phyloP scores from a whole-genome alignment of 306 rosid genomes.

The Prunus fruticosa region DNA sequence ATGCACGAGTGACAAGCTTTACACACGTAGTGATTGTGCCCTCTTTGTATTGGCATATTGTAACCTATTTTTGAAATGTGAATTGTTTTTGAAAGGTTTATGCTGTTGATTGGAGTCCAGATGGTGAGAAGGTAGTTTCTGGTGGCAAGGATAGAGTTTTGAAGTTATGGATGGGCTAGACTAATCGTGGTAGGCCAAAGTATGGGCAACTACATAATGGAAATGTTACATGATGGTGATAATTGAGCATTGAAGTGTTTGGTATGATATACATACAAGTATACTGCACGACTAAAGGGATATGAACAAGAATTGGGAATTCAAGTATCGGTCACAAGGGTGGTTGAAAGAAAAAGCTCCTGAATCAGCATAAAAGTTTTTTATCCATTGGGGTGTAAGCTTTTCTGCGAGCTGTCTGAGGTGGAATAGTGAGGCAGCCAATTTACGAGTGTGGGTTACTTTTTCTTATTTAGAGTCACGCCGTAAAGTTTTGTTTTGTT shows the following conservation, averaged over 20 bases:
- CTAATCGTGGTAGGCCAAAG: not conserved
- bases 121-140: slow-evolving; percentile 94
- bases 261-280: not conserved
- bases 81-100: slow-evolving; percentile 53
- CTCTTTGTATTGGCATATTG: not conserved
- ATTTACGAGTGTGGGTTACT: not conserved
- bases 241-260: not conserved
- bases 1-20: not conserved
- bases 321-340: not conserved
- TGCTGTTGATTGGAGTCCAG: slow-evolving; percentile 98
- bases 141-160: slow-evolving; percentile 95
- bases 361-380: not conserved
- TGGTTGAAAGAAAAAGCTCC: not conserved
- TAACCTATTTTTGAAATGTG: slow-evolving; percentile 6
- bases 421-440: not conserved
- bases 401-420: not conserved
- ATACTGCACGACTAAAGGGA: not conserved
- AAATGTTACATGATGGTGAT: not conserved
- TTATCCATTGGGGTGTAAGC: not conserved
- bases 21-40: not conserved
- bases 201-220: not conserved
- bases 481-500: not conserved
- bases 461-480: not conserved
- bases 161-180: slow-evolving; percentile 95
- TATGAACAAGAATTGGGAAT: not conserved